Percentiles rank a stretch among this genome's conserved stretches.
Conservation (phyloP, 1,284 basidiomycete genomes). For the Ustilago loliicola region DNA sequence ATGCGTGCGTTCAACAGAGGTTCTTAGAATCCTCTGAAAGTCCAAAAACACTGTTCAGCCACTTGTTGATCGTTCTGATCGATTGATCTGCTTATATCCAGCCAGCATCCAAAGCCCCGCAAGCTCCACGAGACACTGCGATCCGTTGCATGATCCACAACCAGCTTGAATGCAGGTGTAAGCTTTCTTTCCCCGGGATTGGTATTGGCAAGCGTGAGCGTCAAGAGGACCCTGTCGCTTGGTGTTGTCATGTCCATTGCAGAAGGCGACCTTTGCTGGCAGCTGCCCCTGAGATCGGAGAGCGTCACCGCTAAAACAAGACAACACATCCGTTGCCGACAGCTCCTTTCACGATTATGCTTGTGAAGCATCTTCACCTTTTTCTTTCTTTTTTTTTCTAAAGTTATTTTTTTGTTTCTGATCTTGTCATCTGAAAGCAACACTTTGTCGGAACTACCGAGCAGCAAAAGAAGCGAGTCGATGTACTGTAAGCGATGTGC, state of each 20-base stretch:
- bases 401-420: constrained; percentile 2
- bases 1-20: background rate
- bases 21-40: too few species aligned
- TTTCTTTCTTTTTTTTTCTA: constrained; percentile 4
- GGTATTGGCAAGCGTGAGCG: background rate
- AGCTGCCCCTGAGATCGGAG: constrained; percentile 5
- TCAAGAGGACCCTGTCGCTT: constrained; percentile 8
- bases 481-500: background rate
- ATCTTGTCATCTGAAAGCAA: constrained; percentile 19
- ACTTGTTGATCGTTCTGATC: too few species aligned
- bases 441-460: constrained; percentile 11
- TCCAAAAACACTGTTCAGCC: too few species aligned
- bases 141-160: background rate
- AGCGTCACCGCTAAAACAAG: background rate
- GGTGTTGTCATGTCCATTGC: background rate
- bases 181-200: constrained; percentile 14
- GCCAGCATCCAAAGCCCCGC: background rate
- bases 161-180: background rate
- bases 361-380: background rate
- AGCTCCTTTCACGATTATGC: too few species aligned
- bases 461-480: constrained; percentile 4
- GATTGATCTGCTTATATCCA: too few species aligned
- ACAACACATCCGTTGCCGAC: background rate
- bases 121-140: background rate
- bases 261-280: background rate